These are phyloP conservation scores for Colletotrichum lentis DNA, from an alignment of 2,329 filamentous ascomycete genomes.

Conservation along the genomic window DNA sequence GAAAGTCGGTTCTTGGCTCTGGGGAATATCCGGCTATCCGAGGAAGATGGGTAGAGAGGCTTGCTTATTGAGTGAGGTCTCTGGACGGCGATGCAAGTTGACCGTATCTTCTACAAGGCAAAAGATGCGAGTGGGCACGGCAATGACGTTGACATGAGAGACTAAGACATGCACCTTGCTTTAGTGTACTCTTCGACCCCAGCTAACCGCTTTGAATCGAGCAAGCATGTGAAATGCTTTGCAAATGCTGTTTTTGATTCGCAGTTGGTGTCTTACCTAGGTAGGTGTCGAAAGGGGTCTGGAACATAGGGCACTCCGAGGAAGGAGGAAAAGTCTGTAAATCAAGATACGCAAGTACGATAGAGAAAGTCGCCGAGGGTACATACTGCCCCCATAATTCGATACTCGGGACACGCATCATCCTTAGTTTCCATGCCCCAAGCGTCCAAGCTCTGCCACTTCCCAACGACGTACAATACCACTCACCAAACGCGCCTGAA, in stretches of 20 bases:
- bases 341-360: background rate
- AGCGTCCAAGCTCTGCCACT: background rate
- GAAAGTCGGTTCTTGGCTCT: background rate
- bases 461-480: background rate
- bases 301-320: background rate
- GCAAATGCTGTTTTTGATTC: background rate
- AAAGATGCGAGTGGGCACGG: background rate
- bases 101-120: constrained; percentile 13
- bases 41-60: background rate
- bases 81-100: too few relatives aligned
- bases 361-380: too few relatives aligned
- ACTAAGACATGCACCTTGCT: constrained; percentile 18
- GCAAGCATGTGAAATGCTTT: constrained; percentile 18
- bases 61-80: too few relatives aligned
- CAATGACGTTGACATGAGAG: constrained; percentile 37
- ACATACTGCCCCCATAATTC: background rate
- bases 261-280: background rate
- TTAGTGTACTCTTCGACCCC: constrained; percentile 6
- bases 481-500: constrained; percentile 48
- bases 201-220: background rate
- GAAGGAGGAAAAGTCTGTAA: background rate
- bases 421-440: too few relatives aligned
- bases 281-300: too few relatives aligned
- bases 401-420: background rate
- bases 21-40: background rate